These are phyloP conservation scores for Oenanthe sinensis DNA, from an alignment of 129 eudicot species.

Conservation along the genomic window DNA sequence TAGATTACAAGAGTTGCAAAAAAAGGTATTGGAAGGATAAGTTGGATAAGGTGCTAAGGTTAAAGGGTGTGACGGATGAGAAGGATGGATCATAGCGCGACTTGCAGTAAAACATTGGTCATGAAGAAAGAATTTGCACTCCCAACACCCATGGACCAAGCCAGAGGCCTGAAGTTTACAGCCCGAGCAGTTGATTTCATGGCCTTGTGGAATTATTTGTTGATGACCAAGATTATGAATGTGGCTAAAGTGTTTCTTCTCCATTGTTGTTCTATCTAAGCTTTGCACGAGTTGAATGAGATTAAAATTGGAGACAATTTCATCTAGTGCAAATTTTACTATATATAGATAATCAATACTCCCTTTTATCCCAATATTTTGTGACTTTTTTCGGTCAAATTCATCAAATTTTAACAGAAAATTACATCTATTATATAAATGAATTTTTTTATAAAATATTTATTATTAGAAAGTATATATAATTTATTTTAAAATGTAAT, in stretches of 20 bases:
- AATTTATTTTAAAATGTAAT: neutral
- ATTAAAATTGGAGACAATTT: neutral
- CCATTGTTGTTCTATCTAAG: conserved; percentile 24
- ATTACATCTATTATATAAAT: too few relatives aligned
- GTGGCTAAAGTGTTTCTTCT: conserved; percentile 70
- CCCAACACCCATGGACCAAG: conserved; percentile 28
- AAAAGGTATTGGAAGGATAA: conserved; percentile 55
- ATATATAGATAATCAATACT: neutral
- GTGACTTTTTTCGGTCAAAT: too few relatives aligned
- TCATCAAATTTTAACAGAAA: too few relatives aligned
- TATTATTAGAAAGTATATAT: neutral
- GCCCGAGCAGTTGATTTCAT: conserved; percentile 36
- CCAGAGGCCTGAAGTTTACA: conserved; percentile 30
- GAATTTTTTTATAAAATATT: too few relatives aligned
- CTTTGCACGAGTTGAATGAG: neutral
- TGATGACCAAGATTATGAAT: conserved; percentile 37
- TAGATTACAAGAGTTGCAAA: conserved; percentile 42
- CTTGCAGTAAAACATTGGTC: conserved; percentile 51
- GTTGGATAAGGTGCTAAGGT: conserved; percentile 61
- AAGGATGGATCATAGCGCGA: conserved; percentile 46
- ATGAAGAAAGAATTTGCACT: conserved; percentile 34
- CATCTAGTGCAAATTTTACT: neutral
- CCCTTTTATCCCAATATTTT: too few relatives aligned
- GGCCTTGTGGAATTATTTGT: conserved; percentile 40
- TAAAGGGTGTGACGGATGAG: conserved; percentile 58